Evolutionary conservation across 2,329 filamentous ascomycete genomes (phyloP), one percentile per base, ranked within the genome.

Genomic region (Ascochyta pisi): DNA sequence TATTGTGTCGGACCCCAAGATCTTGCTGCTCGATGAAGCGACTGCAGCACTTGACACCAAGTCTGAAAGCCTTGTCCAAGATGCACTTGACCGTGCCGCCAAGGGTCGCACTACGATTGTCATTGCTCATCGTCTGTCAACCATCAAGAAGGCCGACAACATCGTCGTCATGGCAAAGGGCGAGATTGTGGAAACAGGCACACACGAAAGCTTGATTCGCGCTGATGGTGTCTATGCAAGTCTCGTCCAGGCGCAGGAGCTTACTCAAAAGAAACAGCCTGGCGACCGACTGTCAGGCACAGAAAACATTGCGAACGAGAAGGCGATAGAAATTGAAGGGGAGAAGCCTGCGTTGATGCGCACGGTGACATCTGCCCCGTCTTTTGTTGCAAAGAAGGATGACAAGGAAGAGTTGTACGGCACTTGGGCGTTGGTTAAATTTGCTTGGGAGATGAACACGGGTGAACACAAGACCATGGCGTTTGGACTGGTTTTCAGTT

Each of bases 11-110:
- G 90, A 97, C 66, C 94, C 94, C 0, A 96, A 93, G 79, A 88
- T 99, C 68, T 82, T 99, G 1, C 84, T 99, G 0, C 87, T 99
- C 5, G 95, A 99, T 63, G 95, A 99, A 76, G 95, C 95, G 5
- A 99, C 95, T 0, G 95, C 90, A 34, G 92, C 92, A 4, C 83
- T 99, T 0, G 95, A 99, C 70, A 96, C 94, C 22, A 94, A 95
- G 71, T 96, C 92, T 0, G 95, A 99, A 78, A 92, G 91, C 41
- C 89, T 96, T 9, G 94, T 99, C 1, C 95, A 98, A 75, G 91
- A 91, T 38, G 95, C 95, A 16, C 83, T 99, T 8, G 93, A 98
- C 67, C 89, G 86, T 45, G 95, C 94, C 24, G 85, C 92, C 1
- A 84, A 89, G 61, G 94, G 93, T 23, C 86, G 95, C 50, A 99